These are phyloP conservation scores for Xylariaceae sp. DNA, from an alignment of 2,329 filamentous ascomycete species.

Conservation along the genomic window DNA sequence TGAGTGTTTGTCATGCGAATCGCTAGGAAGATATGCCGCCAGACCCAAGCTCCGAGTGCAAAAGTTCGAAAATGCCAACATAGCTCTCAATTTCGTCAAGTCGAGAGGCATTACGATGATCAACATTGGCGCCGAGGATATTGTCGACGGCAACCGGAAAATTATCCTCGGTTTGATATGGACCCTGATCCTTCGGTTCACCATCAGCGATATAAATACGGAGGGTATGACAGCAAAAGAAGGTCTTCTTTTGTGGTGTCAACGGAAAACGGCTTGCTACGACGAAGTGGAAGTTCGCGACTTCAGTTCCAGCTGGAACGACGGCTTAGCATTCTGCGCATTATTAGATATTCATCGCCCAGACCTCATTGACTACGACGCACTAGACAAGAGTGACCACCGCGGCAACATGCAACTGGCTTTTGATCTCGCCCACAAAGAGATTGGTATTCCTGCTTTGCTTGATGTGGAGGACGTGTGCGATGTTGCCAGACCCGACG, in stretches of 20 bases:
- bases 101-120: constrained; percentile 91
- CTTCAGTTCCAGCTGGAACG: constrained; percentile 95
- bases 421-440: constrained; percentile 91
- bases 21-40: constrained; percentile 91
- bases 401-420: constrained; percentile 96
- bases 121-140: constrained; percentile 96
- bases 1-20: constrained; percentile 91
- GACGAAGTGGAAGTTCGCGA: constrained; percentile 93
- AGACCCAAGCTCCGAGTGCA: constrained; percentile 95
- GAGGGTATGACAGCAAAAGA: constrained; percentile 98
- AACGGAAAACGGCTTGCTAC: constrained; percentile 97
- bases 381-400: constrained; percentile 89
- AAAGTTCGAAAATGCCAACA: constrained; percentile 96
- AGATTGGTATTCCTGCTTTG: constrained; percentile 94
- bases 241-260: constrained; percentile 91
- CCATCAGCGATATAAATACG: constrained; percentile 97
- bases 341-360: constrained; percentile 94
- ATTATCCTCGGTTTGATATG: constrained; percentile 96
- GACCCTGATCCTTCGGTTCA: constrained; percentile 96
- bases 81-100: constrained; percentile 89
- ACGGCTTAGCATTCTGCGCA: constrained; percentile 93
- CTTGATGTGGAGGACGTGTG: constrained; percentile 97
- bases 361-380: constrained; percentile 94
- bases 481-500: constrained; percentile 92
- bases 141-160: constrained; percentile 95